These are phyloP conservation scores for Fusarium sp. DNA, from an alignment of 2,329 filamentous ascomycete species.

Conservation along the genomic window DNA sequence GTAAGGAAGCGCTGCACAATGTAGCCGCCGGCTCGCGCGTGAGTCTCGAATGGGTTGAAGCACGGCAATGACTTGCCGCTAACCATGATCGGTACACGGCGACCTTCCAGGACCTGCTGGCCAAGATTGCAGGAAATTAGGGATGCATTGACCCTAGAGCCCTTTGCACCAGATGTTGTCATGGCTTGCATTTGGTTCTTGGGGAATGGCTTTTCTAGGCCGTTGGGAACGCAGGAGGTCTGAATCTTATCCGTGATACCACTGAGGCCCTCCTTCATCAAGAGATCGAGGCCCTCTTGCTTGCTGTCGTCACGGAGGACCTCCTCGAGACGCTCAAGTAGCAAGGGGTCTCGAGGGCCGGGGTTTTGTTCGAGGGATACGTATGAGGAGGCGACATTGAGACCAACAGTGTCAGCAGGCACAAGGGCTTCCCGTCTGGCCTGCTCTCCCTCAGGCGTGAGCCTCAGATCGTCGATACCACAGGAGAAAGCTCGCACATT, in stretches of 20 bases:
- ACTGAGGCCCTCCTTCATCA: conserved; percentile 82
- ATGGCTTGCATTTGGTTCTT: conserved; percentile 99
- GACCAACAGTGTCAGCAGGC: conserved; percentile 78
- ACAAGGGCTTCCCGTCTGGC: conserved; percentile 78
- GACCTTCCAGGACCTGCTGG: conserved; percentile 95
- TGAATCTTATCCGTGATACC: conserved; percentile 86
- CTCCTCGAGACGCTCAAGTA: conserved; percentile 86
- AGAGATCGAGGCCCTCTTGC: conserved; percentile 88
- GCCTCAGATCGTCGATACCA: conserved; percentile 94
- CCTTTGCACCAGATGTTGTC: conserved; percentile 97
- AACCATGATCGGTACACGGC: conserved; percentile 96
- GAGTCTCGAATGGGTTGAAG: conserved; percentile 92
- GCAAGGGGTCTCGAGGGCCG: conserved; percentile 76
- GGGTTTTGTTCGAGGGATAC: conserved; percentile 83
- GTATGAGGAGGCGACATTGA: conserved; percentile 87
- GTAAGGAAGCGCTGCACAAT: conserved; percentile 98
- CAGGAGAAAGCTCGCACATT: conserved; percentile 97
- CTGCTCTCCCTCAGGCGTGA: conserved; percentile 85
- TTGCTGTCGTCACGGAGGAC: conserved; percentile 93
- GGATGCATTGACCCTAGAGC: conserved; percentile 92
- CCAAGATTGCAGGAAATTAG: conserved; percentile 98
- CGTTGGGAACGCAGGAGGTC: conserved; percentile 82
- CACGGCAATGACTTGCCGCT: conserved; percentile 97
- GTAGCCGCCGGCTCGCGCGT: conserved; percentile 91
- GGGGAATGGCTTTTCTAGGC: conserved; percentile 92